phyloP scores from a whole-genome alignment of 2,329 filamentous ascomycete genomes.

The Thielaviopsis euricoi region DNA sequence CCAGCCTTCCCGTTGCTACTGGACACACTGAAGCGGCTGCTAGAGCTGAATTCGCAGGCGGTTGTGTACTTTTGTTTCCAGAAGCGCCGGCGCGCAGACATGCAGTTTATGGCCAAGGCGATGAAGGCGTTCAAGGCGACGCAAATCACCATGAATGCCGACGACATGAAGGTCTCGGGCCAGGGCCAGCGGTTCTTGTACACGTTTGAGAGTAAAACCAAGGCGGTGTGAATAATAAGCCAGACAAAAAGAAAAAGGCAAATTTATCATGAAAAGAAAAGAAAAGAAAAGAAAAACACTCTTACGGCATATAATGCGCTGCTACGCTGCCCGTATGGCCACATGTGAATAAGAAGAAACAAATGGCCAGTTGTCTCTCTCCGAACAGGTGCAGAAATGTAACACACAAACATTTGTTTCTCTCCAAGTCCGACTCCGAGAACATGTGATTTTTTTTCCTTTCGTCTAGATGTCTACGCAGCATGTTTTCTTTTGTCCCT shows the following conservation, averaged over 20 bases:
- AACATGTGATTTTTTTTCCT: too few species aligned
- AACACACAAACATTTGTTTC: too few species aligned
- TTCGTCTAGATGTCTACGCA: too few species aligned
- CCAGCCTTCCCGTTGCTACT: slow-evolving; percentile 82
- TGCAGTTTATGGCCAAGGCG: slow-evolving; percentile 57
- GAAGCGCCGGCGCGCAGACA: slow-evolving; percentile 67
- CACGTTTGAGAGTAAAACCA: slow-evolving; percentile 29
- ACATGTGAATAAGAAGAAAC: neutral
- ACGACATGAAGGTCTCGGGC: slow-evolving; percentile 39
- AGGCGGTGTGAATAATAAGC: neutral
- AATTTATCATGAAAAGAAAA: neutral
- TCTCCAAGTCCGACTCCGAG: too few species aligned
- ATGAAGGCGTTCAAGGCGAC: slow-evolving; percentile 48
- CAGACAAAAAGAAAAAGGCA: neutral
- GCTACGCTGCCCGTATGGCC: too few species aligned
- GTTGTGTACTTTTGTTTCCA: slow-evolving; percentile 81
- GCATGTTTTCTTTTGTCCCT: neutral
- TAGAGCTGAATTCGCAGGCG: slow-evolving; percentile 52
- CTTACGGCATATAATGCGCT: too few species aligned
- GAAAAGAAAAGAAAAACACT: neutral
- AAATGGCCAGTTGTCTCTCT: neutral
- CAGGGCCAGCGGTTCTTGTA: slow-evolving; percentile 45
- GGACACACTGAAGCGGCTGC: slow-evolving; percentile 56
- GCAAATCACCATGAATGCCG: slow-evolving; percentile 37
- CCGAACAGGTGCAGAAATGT: neutral